Conservation (phyloP, 177 flowering plant species). For the Vitis hybrid region DNA sequence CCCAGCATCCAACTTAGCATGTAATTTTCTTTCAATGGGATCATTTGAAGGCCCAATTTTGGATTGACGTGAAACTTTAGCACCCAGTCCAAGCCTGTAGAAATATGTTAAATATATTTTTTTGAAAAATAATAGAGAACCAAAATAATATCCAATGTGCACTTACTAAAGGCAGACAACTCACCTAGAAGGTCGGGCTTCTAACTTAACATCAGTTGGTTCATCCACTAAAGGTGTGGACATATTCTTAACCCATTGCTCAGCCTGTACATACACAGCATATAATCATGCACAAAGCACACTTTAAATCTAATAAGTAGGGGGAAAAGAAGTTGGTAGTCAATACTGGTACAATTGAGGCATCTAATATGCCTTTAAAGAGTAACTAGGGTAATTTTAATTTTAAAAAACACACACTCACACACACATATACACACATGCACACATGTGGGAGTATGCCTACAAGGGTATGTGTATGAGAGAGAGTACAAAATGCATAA, state of each 20-base stretch:
- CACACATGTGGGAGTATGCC: too few species aligned
- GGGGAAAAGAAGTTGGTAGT: neutral
- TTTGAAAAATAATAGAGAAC: neutral
- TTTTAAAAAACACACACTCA: too few species aligned
- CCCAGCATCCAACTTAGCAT: slow-evolving; percentile 39
- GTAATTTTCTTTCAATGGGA: slow-evolving; percentile 54
- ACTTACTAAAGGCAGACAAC: slow-evolving; percentile 8
- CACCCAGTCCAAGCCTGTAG: slow-evolving; percentile 51
- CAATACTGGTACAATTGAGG: neutral
- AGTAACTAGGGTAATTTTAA: too few species aligned
- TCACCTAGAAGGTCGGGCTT: slow-evolving; percentile 40
- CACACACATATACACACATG: too few species aligned
- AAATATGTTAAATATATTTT: neutral
- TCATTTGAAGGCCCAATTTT: slow-evolving; percentile 33
- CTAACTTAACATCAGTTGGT: slow-evolving; percentile 21
- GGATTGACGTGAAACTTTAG: slow-evolving; percentile 41
- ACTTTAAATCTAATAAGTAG: neutral
- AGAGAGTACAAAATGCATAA: too few species aligned
- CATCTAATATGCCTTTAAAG: too few species aligned
- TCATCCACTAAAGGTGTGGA: slow-evolving; percentile 25
- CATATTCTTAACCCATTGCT: slow-evolving; percentile 49
- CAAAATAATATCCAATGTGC: neutral
- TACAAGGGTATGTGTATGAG: too few species aligned
- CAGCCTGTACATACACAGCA: slow-evolving; percentile 32
- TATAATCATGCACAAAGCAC: neutral